phyloP scores from a whole-genome alignment of 2,329 filamentous ascomycete species.

The Metarhizium robertsii region DNA sequence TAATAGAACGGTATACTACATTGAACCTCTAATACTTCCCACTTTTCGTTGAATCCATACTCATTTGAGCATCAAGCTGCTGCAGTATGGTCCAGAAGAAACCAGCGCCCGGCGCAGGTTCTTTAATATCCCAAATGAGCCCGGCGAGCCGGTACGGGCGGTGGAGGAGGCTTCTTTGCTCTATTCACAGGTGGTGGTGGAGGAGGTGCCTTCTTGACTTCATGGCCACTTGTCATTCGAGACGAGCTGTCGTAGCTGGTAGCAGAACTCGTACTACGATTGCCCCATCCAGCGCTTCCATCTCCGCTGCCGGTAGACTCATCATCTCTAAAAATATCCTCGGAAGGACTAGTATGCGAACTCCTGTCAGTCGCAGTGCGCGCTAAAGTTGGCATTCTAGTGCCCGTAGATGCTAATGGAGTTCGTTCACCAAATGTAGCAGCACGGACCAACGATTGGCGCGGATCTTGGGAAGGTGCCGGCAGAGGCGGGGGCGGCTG shows the following conservation, averaged over 20 bases:
- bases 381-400: constrained; percentile 30
- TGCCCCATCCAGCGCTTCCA: constrained; percentile 40
- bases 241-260: constrained; percentile 44
- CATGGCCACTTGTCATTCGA: constrained; percentile 5
- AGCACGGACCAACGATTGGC: constrained; percentile 1
- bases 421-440: constrained; percentile 4
- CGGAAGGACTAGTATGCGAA: constrained; percentile 18
- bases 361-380: constrained; percentile 30
- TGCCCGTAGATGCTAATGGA: constrained; percentile 10
- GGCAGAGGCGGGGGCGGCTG: constrained; percentile 22
- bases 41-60: neutral
- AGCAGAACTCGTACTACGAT: constrained; percentile 44
- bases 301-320: constrained; percentile 40
- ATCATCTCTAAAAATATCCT: constrained; percentile 41
- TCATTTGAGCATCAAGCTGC: neutral
- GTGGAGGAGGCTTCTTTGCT: constrained; percentile 28
- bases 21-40: neutral
- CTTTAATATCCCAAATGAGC: constrained; percentile 14
- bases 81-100: neutral
- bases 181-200: constrained; percentile 42
- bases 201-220: constrained; percentile 45
- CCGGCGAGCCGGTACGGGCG: constrained; percentile 22
- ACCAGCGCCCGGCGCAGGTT: neutral
- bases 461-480: constrained; percentile 19
- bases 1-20: neutral